These are phyloP conservation scores for Trichomonas gallinae DNA, from an alignment of 208 protist genomes.

Conservation along the genomic window DNA sequence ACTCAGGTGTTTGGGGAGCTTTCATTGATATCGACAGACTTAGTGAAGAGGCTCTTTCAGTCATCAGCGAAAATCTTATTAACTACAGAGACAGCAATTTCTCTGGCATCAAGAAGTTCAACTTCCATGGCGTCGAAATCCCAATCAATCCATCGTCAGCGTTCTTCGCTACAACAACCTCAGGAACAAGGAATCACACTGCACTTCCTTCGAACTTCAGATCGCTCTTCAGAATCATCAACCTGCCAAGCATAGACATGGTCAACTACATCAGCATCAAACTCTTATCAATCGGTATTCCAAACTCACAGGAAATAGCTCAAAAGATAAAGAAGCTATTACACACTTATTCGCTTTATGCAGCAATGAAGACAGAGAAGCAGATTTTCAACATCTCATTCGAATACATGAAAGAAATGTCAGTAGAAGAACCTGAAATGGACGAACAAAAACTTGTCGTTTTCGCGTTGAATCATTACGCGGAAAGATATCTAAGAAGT, in stretches of 20 bases:
- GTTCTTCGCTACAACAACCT: slow-evolving; percentile 90
- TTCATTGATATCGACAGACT: slow-evolving; percentile 95
- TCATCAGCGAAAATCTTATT: slow-evolving; percentile 82
- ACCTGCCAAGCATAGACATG: slow-evolving; percentile 79
- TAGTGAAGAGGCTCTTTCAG: slow-evolving; percentile 87
- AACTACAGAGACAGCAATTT: slow-evolving; percentile 78
- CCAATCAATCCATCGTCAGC: slow-evolving; percentile 70
- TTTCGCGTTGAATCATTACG: neutral
- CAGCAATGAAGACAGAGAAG: neutral
- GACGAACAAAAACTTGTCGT: neutral
- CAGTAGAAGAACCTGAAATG: neutral
- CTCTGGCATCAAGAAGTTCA: slow-evolving; percentile 59
- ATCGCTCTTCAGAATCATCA: slow-evolving; percentile 87
- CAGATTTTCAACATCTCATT: neutral
- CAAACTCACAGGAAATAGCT: neutral
- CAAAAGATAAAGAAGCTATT: neutral
- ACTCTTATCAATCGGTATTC: neutral
- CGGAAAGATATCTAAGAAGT: slow-evolving; percentile 58
- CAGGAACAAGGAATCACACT: slow-evolving; percentile 83
- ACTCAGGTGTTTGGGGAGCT: slow-evolving; percentile 84
- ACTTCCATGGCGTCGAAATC: slow-evolving; percentile 76
- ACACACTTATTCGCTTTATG: neutral
- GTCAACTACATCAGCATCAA: neutral
- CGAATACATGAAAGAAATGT: neutral
- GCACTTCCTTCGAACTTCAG: slow-evolving; percentile 91